Conservation (phyloP, 768 basidiomycete species). For the Amanita jacksonii region DNA sequence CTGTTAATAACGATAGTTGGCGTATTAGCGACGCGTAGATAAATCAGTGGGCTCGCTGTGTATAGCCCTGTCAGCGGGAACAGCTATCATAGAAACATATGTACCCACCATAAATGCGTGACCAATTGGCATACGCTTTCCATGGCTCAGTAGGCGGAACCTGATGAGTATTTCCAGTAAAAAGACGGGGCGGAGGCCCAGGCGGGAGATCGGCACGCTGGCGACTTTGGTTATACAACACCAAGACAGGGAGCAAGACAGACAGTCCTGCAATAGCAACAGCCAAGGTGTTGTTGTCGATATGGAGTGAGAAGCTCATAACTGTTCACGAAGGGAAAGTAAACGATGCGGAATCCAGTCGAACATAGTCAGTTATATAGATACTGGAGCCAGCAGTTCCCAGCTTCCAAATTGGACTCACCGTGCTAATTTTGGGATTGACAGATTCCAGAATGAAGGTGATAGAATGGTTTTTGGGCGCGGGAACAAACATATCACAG, state of each 20-base stretch:
- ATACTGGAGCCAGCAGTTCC: neutral
- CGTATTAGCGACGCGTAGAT: conserved; percentile 26
- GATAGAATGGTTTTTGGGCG: neutral
- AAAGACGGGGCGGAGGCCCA: neutral
- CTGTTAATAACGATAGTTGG: conserved; percentile 40
- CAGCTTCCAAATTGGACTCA: neutral
- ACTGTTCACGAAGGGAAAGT: no score
- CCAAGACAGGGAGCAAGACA: conserved; percentile 12
- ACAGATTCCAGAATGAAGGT: neutral
- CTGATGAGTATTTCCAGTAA: conserved; percentile 20
- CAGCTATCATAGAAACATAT: neutral
- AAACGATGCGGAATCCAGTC: no score
- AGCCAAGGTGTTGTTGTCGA: neutral
- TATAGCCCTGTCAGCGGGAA: neutral
- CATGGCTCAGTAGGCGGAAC: conserved; percentile 5
- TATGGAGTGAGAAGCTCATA: neutral
- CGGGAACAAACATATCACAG: neutral
- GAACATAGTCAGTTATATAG: no score
- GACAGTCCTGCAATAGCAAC: conserved; percentile 6
- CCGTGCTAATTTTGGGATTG: no score
- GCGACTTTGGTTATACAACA: conserved; percentile 16
- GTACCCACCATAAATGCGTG: conserved; percentile 24
- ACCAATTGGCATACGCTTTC: conserved; percentile 9
- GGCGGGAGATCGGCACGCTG: conserved; percentile 14
- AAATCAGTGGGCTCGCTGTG: conserved; percentile 29